A percentile compares a stretch with the other conserved stretches of the same genome.
Evolutionary conservation across 1,139 yeast genomes (phyloP).

Genomic region (Suhomyces ambrosiae): DNA sequence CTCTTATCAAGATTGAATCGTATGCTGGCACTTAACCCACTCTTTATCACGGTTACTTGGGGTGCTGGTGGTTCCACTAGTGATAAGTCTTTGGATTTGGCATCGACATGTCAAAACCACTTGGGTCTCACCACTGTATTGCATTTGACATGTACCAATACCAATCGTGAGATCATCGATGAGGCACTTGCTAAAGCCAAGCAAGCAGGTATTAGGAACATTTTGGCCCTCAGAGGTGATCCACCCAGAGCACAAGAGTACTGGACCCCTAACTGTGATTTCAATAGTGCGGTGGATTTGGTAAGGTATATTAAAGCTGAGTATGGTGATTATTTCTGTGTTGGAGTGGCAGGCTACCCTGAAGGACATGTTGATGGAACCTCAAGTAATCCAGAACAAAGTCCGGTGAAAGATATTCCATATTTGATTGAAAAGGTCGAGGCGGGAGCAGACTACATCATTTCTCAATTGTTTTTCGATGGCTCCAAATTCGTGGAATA

Average conservation of each 20-base stretch:
- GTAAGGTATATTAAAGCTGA: slow-evolving; percentile 70
- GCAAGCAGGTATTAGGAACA: slow-evolving; percentile 74
- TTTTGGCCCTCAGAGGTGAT: slow-evolving; percentile 92
- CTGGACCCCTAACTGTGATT: slow-evolving; percentile 59
- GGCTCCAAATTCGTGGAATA: slow-evolving; percentile 43
- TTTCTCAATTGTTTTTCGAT: slow-evolving; percentile 50
- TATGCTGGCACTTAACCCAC: slow-evolving; percentile 84
- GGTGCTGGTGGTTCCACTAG: slow-evolving; percentile 98
- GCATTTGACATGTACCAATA: slow-evolving; percentile 95
- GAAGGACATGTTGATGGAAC: slow-evolving; percentile 94
- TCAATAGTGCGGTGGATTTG: slow-evolving; percentile 78
- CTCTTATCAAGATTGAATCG: slow-evolving; percentile 83
- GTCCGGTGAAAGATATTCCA: slow-evolving; percentile 66
- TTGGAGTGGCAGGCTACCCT: slow-evolving; percentile 95
- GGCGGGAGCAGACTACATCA: slow-evolving; percentile 51
- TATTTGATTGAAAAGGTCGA: slow-evolving; percentile 58
- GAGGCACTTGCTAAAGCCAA: slow-evolving; percentile 76
- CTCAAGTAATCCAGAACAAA: slow-evolving; percentile 49
- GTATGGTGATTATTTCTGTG: slow-evolving; percentile 76
- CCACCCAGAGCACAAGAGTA: slow-evolving; percentile 87
- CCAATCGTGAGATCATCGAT: slow-evolving; percentile 75
- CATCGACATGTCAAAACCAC: slow-evolving; percentile 72
- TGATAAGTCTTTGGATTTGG: slow-evolving; percentile 80
- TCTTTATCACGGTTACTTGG: slow-evolving; percentile 94
- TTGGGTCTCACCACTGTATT: slow-evolving; percentile 84